Evolutionary conservation across 2,329 filamentous ascomycete genomes (phyloP).

Genomic region (Sporothrix luriei): DNA sequence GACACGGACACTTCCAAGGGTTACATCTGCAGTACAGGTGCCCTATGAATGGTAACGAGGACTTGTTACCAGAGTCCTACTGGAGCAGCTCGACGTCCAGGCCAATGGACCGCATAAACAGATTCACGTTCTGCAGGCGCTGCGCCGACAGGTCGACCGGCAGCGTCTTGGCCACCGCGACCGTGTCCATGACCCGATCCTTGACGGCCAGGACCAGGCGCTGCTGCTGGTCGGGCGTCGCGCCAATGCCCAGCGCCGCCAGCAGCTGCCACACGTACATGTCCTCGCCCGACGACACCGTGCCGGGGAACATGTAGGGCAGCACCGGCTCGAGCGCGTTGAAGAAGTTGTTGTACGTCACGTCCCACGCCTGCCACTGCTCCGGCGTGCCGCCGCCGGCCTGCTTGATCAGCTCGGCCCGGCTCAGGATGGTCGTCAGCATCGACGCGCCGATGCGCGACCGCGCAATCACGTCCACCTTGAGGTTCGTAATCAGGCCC

Average conservation of each 20-base stretch:
- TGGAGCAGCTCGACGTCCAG: conserved; percentile 81
- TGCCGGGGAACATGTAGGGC: conserved; percentile 83
- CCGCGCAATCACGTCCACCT: conserved; percentile 79
- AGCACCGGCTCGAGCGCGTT: conserved; percentile 82
- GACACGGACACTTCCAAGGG: conserved; percentile 32
- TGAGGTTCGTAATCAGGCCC: conserved; percentile 79
- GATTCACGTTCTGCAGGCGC: conserved; percentile 86
- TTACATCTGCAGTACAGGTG: not conserved
- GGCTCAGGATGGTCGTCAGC: conserved; percentile 90
- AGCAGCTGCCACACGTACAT: conserved; percentile 98
- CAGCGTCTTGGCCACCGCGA: conserved; percentile 83
- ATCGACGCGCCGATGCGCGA: conserved; percentile 88
- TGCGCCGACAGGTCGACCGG: conserved; percentile 82
- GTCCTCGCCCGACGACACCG: conserved; percentile 87
- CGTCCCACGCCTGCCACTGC: conserved; percentile 79
- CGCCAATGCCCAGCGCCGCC: conserved; percentile 90
- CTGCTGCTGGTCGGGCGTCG: conserved; percentile 92
- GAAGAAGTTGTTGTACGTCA: conserved; percentile 84
- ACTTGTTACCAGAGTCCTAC: conserved; percentile 33
- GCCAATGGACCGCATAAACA: conserved; percentile 99
- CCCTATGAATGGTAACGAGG: not conserved
- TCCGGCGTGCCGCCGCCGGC: conserved; percentile 68
- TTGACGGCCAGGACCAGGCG: conserved; percentile 93
- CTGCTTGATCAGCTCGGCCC: conserved; percentile 91
- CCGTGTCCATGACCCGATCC: conserved; percentile 96